Percentiles rank a stretch among this genome's conserved stretches.
Conservation (phyloP, 768 basidiomycete species). For the Lactarius vividus region DNA sequence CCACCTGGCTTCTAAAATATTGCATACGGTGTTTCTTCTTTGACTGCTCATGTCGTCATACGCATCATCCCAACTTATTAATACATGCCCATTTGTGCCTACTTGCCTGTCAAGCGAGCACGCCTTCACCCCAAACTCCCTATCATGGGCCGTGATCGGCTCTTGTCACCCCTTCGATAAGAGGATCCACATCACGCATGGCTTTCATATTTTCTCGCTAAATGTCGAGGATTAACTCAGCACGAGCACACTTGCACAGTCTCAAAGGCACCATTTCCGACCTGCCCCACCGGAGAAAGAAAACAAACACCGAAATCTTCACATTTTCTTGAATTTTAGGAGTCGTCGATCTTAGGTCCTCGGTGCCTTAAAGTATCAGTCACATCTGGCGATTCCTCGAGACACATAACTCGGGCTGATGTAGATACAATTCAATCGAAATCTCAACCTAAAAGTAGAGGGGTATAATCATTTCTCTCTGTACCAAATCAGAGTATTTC, state of each 20-base stretch:
- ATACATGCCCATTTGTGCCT: slow-evolving; percentile 3
- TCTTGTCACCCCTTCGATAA: not conserved
- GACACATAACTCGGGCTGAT: not conserved
- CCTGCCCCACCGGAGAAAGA: not conserved
- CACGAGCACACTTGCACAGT: not conserved
- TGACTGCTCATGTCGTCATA: slow-evolving; percentile 4
- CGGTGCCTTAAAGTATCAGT: not conserved
- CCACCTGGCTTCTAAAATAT: slow-evolving; percentile 27
- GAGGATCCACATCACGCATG: not conserved
- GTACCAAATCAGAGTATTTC: too few species aligned
- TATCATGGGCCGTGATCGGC: not conserved
- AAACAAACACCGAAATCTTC: not conserved
- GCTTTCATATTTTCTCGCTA: not conserved
- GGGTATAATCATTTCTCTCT: not conserved
- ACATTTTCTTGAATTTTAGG: not conserved
- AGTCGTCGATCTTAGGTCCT: not conserved
- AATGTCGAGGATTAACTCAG: not conserved
- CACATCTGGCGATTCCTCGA: too few species aligned
- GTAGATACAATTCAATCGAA: not conserved
- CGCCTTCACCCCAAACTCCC: not conserved
- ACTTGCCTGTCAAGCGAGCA: not conserved
- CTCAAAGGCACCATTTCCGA: not conserved
- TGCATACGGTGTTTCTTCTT: not conserved
- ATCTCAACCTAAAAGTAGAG: not conserved
- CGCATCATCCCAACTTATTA: slow-evolving; percentile 8